These are phyloP conservation scores for Gremmenia infestans DNA, from an alignment of 2,329 filamentous ascomycete genomes.

Conservation along the genomic window DNA sequence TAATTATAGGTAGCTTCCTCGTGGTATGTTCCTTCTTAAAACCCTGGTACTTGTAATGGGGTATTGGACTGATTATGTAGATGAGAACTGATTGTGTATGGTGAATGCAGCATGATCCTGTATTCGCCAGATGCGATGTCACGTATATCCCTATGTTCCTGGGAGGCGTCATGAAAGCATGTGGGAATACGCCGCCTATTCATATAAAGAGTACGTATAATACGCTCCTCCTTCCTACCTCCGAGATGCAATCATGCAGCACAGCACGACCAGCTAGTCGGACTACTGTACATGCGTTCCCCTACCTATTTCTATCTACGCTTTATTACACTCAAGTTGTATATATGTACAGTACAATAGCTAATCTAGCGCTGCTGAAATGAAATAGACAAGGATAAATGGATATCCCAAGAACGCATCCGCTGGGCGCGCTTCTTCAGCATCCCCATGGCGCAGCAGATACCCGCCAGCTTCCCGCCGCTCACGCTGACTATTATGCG, in stretches of 20 bases:
- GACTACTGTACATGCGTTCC: background rate
- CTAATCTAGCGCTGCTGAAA: background rate
- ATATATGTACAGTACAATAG: too few relatives aligned
- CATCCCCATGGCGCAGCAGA: slow-evolving; percentile 43
- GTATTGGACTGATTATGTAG: background rate
- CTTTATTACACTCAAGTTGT: too few relatives aligned
- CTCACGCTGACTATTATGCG: slow-evolving; percentile 48
- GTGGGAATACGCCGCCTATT: slow-evolving; percentile 49
- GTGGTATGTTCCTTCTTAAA: background rate
- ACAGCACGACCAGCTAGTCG: too few relatives aligned
- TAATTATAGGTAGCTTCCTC: background rate
- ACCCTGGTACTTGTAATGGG: background rate
- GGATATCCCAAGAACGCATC: slow-evolving; percentile 47
- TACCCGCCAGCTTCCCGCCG: slow-evolving; percentile 48
- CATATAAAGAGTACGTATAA: slow-evolving; percentile 47
- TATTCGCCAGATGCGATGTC: slow-evolving; percentile 49
- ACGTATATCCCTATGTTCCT: slow-evolving; percentile 55
- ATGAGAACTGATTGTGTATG: background rate
- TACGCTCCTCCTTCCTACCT: background rate
- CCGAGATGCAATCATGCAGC: too few relatives aligned
- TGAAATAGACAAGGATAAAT: slow-evolving; percentile 51
- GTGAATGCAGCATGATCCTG: slow-evolving; percentile 44
- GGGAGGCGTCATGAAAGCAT: slow-evolving; percentile 52
- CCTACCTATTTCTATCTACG: too few relatives aligned
- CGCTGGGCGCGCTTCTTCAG: slow-evolving; percentile 50